phyloP scores from a whole-genome alignment of 148 eudicot species.

The Arbutus unedo region DNA sequence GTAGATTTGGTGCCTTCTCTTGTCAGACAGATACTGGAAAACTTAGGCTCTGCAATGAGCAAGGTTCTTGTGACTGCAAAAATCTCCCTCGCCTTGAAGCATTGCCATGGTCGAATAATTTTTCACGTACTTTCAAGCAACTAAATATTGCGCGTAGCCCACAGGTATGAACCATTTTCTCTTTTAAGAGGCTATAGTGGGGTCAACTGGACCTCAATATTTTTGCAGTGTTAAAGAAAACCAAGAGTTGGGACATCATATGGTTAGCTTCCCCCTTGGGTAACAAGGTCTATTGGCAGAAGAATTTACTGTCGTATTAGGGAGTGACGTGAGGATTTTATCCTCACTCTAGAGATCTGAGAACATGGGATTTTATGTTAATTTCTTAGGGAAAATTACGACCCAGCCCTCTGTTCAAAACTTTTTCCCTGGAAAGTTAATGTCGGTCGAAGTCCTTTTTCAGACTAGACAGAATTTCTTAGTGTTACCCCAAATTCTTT shows the following conservation, averaged over 20 bases:
- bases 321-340: background rate
- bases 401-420: background rate
- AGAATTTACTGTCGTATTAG: background rate
- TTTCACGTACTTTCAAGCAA: constrained; percentile 70
- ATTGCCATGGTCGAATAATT: constrained; percentile 75
- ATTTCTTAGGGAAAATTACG: background rate
- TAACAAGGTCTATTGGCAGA: background rate
- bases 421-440: background rate
- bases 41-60: constrained; percentile 50
- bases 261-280: background rate
- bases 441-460: background rate
- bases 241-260: background rate
- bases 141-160: constrained; percentile 62
- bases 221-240: background rate
- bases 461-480: background rate
- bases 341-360: background rate
- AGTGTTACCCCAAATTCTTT: background rate
- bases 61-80: constrained; percentile 75
- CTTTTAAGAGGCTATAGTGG: background rate
- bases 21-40: constrained; percentile 54
- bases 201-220: background rate
- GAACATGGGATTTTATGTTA: background rate
- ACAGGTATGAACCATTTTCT: constrained; percentile 43
- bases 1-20: constrained; percentile 18
- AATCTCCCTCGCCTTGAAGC: constrained; percentile 47